Evolutionary conservation across 1,284 basidiomycete species (phyloP), one percentile per base, ranked within the genome.

Genomic region (Ceratobasidium sp.): DNA sequence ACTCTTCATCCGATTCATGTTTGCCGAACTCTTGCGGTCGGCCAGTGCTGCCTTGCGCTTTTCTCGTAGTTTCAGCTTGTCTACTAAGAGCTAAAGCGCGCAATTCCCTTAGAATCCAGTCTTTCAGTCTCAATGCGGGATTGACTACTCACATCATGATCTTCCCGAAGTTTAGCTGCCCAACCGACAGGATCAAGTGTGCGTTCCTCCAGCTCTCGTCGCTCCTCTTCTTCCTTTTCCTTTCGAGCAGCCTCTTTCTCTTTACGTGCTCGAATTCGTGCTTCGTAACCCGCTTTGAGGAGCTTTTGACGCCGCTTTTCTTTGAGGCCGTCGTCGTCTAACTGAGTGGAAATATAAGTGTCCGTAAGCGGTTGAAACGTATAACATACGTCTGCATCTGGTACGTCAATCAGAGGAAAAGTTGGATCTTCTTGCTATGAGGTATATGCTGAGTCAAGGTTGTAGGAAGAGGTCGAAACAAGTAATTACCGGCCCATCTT

Each of bases 1-100:
- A 75, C 87, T 95, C 83, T 98, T 98, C 97, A 99, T 99, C 75
- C 97, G 84, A 59, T 93, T 94, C 81, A 99, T 97, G 0, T 96
- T 92, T 3, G 94, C 96, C 2, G 96, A 92, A 76, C 94, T 97
- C 83, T 99, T 99, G 52, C 97, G 83, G 79, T 96, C 96, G 18
- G 87, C 90, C 57, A 99, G 82, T 57, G 96, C 94, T 5, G 92
- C 93, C 77, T 89, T 92, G 58, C 91, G 84, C 76, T 94, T 86
- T 67, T 89, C 89, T 48, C 97, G 85, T 48, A 95, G 94, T 78
- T 93, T 93, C 80, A 99, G 94, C 72, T 91, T 89, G 41, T 81
- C 85, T 83, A 99, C 94, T 41, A 96, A 82, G 3, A 85, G 82
- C 92, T 95, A 50, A 53, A n/a, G 34, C n/a, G n/a, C n/a, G n/a